Conservation (phyloP, 208 protist species). For the Trypanosoma brucei region DNA sequence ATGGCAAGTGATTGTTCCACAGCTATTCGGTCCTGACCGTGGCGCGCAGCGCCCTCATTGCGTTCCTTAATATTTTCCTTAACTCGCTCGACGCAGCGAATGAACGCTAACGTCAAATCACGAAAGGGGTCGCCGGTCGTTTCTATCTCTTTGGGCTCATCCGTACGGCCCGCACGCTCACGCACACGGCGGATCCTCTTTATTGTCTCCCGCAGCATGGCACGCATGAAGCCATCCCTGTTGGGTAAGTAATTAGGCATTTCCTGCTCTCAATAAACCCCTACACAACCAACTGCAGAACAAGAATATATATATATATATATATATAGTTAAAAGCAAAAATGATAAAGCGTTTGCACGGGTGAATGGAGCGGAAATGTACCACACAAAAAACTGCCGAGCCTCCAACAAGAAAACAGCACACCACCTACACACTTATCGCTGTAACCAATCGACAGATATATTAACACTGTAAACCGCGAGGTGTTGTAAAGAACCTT, state of each 20-base stretch:
- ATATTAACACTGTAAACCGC: too few species aligned
- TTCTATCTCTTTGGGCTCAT: conserved; percentile 30
- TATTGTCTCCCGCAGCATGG: conserved; percentile 70
- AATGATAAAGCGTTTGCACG: too few species aligned
- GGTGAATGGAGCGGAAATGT: too few species aligned
- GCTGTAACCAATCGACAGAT: too few species aligned
- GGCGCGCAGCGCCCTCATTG: conserved; percentile 39
- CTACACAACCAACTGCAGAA: not conserved
- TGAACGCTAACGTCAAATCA: conserved; percentile 45
- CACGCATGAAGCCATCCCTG: conserved; percentile 56
- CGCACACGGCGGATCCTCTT: conserved; percentile 56
- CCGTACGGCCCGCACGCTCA: conserved; percentile 37
- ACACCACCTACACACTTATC: too few species aligned
- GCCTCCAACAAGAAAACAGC: too few species aligned
- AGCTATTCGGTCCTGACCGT: conserved; percentile 54
- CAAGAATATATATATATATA: not conserved
- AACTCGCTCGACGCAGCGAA: conserved; percentile 31
- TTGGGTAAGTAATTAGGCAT: conserved; percentile 52
- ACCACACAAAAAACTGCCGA: too few species aligned
- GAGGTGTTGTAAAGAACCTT: too few species aligned
- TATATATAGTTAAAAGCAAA: too few species aligned
- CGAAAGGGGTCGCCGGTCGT: conserved; percentile 51
- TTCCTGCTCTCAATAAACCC: not conserved
- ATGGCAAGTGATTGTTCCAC: conserved; percentile 67
- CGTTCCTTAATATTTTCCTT: conserved; percentile 62